A percentile compares a stretch with the other conserved stretches of the same genome.
Evolutionary conservation across 2,329 filamentous ascomycete species (phyloP).

Genomic region (Metarhizium guizhouense): DNA sequence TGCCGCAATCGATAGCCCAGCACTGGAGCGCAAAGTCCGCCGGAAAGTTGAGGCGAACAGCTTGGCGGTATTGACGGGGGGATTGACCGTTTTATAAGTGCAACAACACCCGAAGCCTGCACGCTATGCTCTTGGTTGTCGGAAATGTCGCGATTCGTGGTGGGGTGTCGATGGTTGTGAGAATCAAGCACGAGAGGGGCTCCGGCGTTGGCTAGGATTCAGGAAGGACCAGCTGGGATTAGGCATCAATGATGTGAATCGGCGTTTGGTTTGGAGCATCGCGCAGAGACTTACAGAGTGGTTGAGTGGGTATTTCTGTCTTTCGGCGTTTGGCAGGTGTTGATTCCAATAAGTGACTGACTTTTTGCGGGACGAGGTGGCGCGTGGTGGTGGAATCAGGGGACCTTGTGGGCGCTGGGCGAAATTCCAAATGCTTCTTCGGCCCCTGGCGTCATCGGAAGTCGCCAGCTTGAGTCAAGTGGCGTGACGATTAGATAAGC

Average conservation of each 20-base stretch:
- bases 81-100: neutral
- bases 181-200: no score
- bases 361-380: neutral
- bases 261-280: no score
- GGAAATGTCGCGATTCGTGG: no score
- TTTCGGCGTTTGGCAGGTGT: no score
- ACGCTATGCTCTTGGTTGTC: no score
- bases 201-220: no score
- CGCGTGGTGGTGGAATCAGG: neutral
- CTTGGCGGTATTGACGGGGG: slow-evolving; percentile 49
- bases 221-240: no score
- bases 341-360: no score
- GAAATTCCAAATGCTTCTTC: neutral
- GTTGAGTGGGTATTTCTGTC: no score
- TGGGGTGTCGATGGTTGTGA: no score
- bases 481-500: neutral
- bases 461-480: neutral
- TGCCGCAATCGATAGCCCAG: slow-evolving; percentile 65
- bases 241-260: no score
- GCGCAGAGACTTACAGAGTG: no score
- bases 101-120: neutral
- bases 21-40: slow-evolving; percentile 67
- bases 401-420: neutral
- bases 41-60: slow-evolving; percentile 82
- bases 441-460: neutral